A percentile compares a stretch with the other conserved stretches of the same genome.
Conservation (phyloP, 2,329 filamentous ascomycete genomes). For the Diplodia scrobiculata region DNA sequence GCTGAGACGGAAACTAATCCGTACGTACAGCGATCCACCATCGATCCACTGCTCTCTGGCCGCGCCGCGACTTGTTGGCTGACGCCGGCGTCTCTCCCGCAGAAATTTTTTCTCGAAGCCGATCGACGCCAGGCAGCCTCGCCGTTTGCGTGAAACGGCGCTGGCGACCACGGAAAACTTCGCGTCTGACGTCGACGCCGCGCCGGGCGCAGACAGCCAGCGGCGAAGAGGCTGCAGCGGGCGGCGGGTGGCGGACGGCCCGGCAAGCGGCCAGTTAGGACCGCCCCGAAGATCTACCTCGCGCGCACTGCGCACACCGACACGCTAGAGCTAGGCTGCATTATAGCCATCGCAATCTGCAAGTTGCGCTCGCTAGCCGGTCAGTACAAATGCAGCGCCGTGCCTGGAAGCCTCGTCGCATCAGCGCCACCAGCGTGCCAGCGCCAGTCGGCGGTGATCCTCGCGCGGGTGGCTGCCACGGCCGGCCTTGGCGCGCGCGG, state of each 20-base stretch:
- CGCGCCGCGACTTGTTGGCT: slow-evolving; percentile 4
- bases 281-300: slow-evolving; percentile 6
- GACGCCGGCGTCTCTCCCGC: neutral
- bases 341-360: slow-evolving; percentile 8
- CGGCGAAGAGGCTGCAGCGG: neutral
- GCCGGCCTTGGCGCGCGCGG: slow-evolving; percentile 10
- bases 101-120: slow-evolving; percentile 18
- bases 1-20: slow-evolving; percentile 21
- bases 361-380: slow-evolving; percentile 1
- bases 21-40: slow-evolving; percentile 19
- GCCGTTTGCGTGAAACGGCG: slow-evolving; percentile 10
- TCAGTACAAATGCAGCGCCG: slow-evolving; percentile 17
- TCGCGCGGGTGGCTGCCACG: slow-evolving; percentile 18
- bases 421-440: neutral
- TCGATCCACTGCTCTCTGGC: slow-evolving; percentile 12
- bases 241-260: slow-evolving; percentile 7
- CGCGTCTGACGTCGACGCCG: slow-evolving; percentile 11
- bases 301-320: neutral
- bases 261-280: neutral
- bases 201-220: neutral
- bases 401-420: neutral
- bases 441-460: slow-evolving; percentile 14
- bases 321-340: slow-evolving; percentile 13
- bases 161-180: neutral
- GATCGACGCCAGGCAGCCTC: slow-evolving; percentile 2